Percentiles rank a stretch among this genome's conserved stretches.
These are phyloP conservation scores for Cladosporium sp. DNA, from an alignment of 2,329 filamentous ascomycete species.

Conservation along the genomic window DNA sequence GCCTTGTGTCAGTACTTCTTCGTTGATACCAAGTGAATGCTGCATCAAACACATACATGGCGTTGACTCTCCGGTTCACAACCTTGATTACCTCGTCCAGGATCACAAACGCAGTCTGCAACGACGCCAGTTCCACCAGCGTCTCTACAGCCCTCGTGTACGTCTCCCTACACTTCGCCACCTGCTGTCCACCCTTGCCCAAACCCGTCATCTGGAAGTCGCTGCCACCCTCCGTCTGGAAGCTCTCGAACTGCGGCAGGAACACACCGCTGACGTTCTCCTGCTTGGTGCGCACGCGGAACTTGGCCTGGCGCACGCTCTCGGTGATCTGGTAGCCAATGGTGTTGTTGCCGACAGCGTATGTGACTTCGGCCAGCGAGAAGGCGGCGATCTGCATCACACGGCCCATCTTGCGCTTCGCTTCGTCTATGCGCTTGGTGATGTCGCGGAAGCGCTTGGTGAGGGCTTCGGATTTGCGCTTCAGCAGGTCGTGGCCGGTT, in stretches of 20 bases:
- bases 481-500: slow-evolving; percentile 86
- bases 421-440: slow-evolving; percentile 94
- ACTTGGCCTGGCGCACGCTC: slow-evolving; percentile 87
- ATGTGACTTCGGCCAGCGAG: slow-evolving; percentile 94
- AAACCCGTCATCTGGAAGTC: slow-evolving; percentile 95
- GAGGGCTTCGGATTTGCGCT: slow-evolving; percentile 95
- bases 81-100: slow-evolving; percentile 99
- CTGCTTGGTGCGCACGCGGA: slow-evolving; percentile 90
- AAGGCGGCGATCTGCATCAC: slow-evolving; percentile 99
- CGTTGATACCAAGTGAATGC: background rate
- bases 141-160: slow-evolving; percentile 96
- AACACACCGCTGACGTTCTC: slow-evolving; percentile 98
- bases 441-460: slow-evolving; percentile 87
- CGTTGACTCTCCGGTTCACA: slow-evolving; percentile 96
- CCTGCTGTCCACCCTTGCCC: slow-evolving; percentile 95
- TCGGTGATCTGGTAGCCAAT: slow-evolving; percentile 98
- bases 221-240: slow-evolving; percentile 82
- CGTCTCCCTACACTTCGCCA: slow-evolving; percentile 91
- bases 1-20: slow-evolving; percentile 24
- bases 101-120: slow-evolving; percentile 98
- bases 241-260: slow-evolving; percentile 90
- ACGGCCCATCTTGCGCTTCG: slow-evolving; percentile 97
- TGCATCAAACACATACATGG: slow-evolving; percentile 64
- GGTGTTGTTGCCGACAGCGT: slow-evolving; percentile 84
- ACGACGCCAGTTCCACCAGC: slow-evolving; percentile 86